phyloP scores from a whole-genome alignment of 1,139 yeast species.

The Eremothecium gossypii region DNA sequence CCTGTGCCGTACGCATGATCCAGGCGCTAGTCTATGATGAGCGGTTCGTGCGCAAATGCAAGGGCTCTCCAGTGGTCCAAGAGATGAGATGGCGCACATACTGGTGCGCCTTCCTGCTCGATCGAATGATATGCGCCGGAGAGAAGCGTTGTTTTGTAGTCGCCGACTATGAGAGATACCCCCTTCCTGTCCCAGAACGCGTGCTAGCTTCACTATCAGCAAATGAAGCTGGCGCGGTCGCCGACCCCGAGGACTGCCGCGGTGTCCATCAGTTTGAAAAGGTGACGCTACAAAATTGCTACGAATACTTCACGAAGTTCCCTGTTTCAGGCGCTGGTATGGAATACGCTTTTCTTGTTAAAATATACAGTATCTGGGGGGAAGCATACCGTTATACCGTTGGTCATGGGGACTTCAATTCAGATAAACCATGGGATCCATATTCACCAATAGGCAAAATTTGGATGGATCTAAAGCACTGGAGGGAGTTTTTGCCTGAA shows the following conservation, averaged over 20 bases:
- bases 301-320: not conserved
- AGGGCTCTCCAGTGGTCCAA: conserved; percentile 3
- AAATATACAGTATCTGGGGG: conserved; percentile 8
- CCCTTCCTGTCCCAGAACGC: conserved; percentile 5
- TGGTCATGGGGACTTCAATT: not conserved
- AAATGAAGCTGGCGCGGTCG: not conserved
- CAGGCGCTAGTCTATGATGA: conserved; percentile 11
- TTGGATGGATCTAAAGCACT: conserved; percentile 3
- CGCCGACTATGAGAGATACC: conserved; percentile 2
- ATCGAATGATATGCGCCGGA: conserved; percentile 10
- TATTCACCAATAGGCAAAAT: conserved; percentile 5
- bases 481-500: conserved; percentile 5
- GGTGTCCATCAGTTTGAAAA: not conserved
- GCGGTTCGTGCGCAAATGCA: conserved; percentile 5
- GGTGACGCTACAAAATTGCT: not conserved
- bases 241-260: not conserved
- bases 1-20: conserved; percentile 9
- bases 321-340: not conserved
- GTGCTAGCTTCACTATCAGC: not conserved
- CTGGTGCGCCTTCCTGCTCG: conserved; percentile 11
- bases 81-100: conserved; percentile 7
- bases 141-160: conserved; percentile 7
- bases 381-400: conserved; percentile 1
- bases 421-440: conserved; percentile 8
- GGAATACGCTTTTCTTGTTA: not conserved